Base-by-base conservation (phyloP, 805 yeast species). In the Candida nonsorbophila region DNA sequence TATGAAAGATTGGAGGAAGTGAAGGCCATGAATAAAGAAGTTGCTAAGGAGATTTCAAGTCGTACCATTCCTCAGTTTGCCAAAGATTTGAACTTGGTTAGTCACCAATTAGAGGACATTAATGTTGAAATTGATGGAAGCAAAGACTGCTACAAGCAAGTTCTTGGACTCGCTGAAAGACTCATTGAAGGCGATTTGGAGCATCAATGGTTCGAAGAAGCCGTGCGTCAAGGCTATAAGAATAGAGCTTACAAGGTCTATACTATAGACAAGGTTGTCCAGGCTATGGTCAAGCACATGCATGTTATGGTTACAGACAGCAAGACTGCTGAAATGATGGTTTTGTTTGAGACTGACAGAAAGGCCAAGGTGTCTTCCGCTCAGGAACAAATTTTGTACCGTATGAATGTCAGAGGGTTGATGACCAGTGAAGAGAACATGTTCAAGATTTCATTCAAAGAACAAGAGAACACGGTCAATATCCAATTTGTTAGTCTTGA, bases 191-290 rank as follows among this genome's bases (percentile, higher is more conserved):
- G 95, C 16, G 92, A 86, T 20, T 60, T 92, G 27, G 99, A 92
- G 49, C 94, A 85, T 39, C 92, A 82, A 55, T 79, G 87, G 82
- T 94, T 84, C 54, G 99, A 92, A 62, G 98, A 92, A 56, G 74
- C 95, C 11, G 60, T 92, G 35, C 84, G 99, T 39, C 97, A 90
- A 65, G 96, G 94, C 0, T 92, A 84, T 62, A 75, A 92, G 48
- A 92, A 90, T 59, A 81, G 79, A 38, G 98, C 97, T 0, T 92
- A 84, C 64, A 86, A 86, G 53, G 60, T 92, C 33, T 90, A 87
- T 62, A 90, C 97, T 1, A 72, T 92, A 37, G 97, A 92, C 54
- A 92, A 88, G 59, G 94, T 88, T 15, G 74, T 87, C 13, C 95
- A 86, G 48, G 56, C 69, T 3, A 41, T 64, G 51, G 63, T 64